A percentile compares a stretch with the other conserved stretches of the same genome.
Evolutionary conservation across 2,329 filamentous ascomycete species (phyloP).

Genomic region (Drechmeria coniospora): DNA sequence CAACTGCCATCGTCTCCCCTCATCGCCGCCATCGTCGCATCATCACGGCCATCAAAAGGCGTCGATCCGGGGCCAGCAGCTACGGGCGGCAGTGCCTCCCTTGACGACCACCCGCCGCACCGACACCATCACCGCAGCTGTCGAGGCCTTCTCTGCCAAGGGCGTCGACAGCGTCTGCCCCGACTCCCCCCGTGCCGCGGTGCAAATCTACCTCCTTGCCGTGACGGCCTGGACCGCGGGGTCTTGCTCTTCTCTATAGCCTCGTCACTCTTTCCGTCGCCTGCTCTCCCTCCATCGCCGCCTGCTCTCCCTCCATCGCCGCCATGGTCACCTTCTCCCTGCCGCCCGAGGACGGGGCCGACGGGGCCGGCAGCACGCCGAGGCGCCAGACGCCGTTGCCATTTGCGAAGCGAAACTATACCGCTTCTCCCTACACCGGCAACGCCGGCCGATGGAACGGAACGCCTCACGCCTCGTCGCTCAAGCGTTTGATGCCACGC

Average conservation of each 20-base stretch:
- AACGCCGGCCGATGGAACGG: constrained; percentile 17
- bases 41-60: constrained; percentile 1
- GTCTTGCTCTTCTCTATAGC: no score
- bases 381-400: constrained; percentile 24
- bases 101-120: constrained; percentile 1
- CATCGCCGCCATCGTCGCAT: constrained; percentile 1
- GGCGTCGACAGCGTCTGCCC: no score
- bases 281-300: background rate
- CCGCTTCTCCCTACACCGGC: constrained; percentile 19
- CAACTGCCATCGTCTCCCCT: background rate
- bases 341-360: constrained; percentile 16
- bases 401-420: constrained; percentile 27
- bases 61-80: constrained; percentile 2
- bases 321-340: constrained; percentile 24
- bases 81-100: constrained; percentile 3
- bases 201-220: no score
- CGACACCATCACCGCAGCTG: no score
- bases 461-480: constrained; percentile 22
- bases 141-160: no score
- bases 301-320: background rate
- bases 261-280: background rate
- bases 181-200: no score
- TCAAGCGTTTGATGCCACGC: constrained; percentile 19
- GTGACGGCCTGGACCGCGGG: background rate
- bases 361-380: constrained; percentile 19